These are phyloP conservation scores for Magnaporthales sp. DNA, from an alignment of 2,329 filamentous ascomycete species.

Conservation along the genomic window DNA sequence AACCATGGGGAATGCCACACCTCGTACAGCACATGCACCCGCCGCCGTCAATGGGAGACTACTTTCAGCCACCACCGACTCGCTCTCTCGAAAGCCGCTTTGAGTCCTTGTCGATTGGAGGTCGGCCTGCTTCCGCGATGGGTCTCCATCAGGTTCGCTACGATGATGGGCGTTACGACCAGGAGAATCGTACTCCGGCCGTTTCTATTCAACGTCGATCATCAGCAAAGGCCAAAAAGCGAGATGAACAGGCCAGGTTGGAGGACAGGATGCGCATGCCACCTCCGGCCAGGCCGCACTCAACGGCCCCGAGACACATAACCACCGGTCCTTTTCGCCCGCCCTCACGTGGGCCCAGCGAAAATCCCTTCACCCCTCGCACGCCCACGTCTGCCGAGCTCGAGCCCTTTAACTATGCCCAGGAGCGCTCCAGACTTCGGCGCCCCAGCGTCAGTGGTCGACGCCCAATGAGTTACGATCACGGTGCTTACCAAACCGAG, in stretches of 20 bases:
- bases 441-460: slow-evolving; percentile 24
- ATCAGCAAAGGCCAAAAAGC: slow-evolving; percentile 28
- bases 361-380: slow-evolving; percentile 18
- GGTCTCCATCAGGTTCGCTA: slow-evolving; percentile 26
- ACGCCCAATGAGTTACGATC: slow-evolving; percentile 27
- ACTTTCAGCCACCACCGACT: slow-evolving; percentile 11
- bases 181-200: slow-evolving; percentile 18
- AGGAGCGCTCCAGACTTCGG: slow-evolving; percentile 9
- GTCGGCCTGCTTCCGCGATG: slow-evolving; percentile 28
- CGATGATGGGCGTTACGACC: slow-evolving; percentile 30
- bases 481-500: slow-evolving; percentile 30
- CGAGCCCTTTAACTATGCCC: slow-evolving; percentile 21
- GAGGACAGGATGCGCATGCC: slow-evolving; percentile 37
- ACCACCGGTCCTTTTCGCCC: slow-evolving; percentile 18
- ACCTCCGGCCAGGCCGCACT: slow-evolving; percentile 22
- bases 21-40: neutral
- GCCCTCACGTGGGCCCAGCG: slow-evolving; percentile 15
- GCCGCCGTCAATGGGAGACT: slow-evolving; percentile 9
- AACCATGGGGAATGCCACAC: slow-evolving; percentile 1
- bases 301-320: slow-evolving; percentile 20
- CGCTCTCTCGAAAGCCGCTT: slow-evolving; percentile 3
- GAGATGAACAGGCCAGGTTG: slow-evolving; percentile 26
- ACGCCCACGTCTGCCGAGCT: slow-evolving; percentile 24
- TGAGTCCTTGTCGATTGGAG: neutral
- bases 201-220: slow-evolving; percentile 27